These are phyloP conservation scores for Clathrospora elynae DNA, from an alignment of 2,329 filamentous ascomycete species.

Conservation along the genomic window DNA sequence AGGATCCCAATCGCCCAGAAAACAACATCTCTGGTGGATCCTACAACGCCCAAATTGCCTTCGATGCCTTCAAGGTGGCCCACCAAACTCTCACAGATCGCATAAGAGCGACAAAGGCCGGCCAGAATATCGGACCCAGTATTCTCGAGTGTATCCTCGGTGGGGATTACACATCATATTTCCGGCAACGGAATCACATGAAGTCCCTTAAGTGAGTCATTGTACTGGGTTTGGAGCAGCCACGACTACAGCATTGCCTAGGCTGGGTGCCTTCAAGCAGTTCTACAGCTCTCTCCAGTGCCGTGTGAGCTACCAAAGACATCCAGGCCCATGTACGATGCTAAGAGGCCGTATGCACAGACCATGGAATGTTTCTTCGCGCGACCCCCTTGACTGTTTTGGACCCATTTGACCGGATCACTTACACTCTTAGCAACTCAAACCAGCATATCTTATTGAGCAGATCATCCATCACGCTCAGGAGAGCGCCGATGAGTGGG, in stretches of 20 bases:
- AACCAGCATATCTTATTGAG: no score
- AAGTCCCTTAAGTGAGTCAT: constrained; percentile 38
- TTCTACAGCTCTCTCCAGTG: not conserved
- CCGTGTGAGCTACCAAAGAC: no score
- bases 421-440: no score
- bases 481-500: no score
- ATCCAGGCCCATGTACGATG: no score
- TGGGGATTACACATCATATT: constrained; percentile 79
- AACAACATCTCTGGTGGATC: constrained; percentile 95
- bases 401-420: no score
- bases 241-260: not conserved
- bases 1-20: constrained; percentile 81
- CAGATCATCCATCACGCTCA: no score
- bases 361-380: no score
- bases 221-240: constrained; percentile 12
- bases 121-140: constrained; percentile 49
- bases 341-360: no score
- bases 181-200: constrained; percentile 69
- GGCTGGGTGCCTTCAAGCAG: not conserved
- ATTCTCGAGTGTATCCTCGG: constrained; percentile 74
- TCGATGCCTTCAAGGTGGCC: constrained; percentile 67
- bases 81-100: constrained; percentile 52
- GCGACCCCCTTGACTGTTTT: no score
- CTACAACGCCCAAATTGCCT: constrained; percentile 68
- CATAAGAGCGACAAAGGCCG: constrained; percentile 52